Evolutionary conservation across 1,284 basidiomycete species (phyloP), one percentile per base, ranked within the genome.

Genomic region (Trichosporon sp.): DNA sequence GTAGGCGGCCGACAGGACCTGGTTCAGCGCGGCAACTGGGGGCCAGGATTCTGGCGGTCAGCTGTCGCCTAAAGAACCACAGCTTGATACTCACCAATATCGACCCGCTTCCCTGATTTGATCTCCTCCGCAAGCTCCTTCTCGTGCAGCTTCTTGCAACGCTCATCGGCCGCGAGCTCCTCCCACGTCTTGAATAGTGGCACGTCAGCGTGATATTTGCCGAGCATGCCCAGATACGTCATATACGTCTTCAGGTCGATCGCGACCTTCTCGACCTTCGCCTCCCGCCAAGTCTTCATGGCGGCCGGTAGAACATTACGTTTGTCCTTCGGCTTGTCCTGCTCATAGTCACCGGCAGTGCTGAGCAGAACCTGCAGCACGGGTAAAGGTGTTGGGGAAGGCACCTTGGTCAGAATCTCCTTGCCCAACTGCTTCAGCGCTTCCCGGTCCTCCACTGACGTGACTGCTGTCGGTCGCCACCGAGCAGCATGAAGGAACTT

Each of bases 171-270:
- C 1, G 76, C 73, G 48, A 84, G 64, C 71, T 80, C 77, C 46
- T 80, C 78, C 84, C 84, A 83, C 0, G 76, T 68, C 59, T 72
- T 31, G 56, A 80, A 75, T 31, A 83, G 43, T 26, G 66, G 76
- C 14, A 72, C 59, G 26, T 78, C 64, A 68, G 81, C 81, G n/a
- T 81, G 80, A 35, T 79, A 73, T 46, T 75, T 69, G 0, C 79
- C 82, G n/a, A 84, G 61, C 0, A 80, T 77, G 43, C 76, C 76
- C 51, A 84, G 75, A 65, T 81, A 81, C n/a, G 81, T 71, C 75
- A 77, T 77, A 67, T 84, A 84, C 68, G 80, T 75, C 69, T 78
- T 78, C 40, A 83, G 66, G 70, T 83, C 82, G 43, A 73, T 76
- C n/a, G 72, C 73, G 16, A 74, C 76, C 2, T 75, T 76, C 54